phyloP scores from a whole-genome alignment of 768 basidiomycete species.

The Leccinum aurantiacum region DNA sequence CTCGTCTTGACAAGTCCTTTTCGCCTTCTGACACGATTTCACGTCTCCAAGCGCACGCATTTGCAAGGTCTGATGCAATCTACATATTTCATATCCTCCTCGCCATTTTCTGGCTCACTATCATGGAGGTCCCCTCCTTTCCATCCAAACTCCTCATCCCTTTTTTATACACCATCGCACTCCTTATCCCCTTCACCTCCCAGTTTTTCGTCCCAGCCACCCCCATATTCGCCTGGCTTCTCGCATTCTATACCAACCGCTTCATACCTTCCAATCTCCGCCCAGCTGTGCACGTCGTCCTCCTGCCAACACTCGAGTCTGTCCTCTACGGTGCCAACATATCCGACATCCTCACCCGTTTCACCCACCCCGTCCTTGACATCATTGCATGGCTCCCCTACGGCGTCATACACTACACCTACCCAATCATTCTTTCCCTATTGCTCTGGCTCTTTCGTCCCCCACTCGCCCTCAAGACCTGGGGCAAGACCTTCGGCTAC shows the following conservation, averaged over 20 bases:
- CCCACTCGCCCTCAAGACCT: slow-evolving; percentile 76
- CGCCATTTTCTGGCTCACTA: slow-evolving; percentile 66
- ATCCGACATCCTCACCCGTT: slow-evolving; percentile 93
- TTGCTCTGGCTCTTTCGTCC: slow-evolving; percentile 89
- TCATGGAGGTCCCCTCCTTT: slow-evolving; percentile 70
- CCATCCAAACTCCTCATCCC: slow-evolving; percentile 80
- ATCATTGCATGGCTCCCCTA: slow-evolving; percentile 96
- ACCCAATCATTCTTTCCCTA: slow-evolving; percentile 85
- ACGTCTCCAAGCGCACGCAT: slow-evolving; percentile 57
- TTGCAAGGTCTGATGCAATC: slow-evolving; percentile 53
- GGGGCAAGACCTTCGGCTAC: slow-evolving; percentile 87
- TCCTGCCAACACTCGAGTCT: slow-evolving; percentile 92
- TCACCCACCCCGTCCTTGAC: slow-evolving; percentile 90
- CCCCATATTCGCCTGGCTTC: slow-evolving; percentile 82
- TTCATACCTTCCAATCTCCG: slow-evolving; percentile 79
- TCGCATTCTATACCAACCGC: slow-evolving; percentile 82
- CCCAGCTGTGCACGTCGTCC: slow-evolving; percentile 84
- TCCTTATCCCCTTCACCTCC: slow-evolving; percentile 82
- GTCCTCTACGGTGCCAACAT: slow-evolving; percentile 98
- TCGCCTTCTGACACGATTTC: slow-evolving; percentile 64
- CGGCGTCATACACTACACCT: slow-evolving; percentile 86
- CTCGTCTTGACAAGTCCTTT: slow-evolving; percentile 74
- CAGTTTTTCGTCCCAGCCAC: slow-evolving; percentile 91
- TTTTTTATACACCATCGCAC: slow-evolving; percentile 59
- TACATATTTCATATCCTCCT: slow-evolving; percentile 65